These are phyloP conservation scores for Wickerhamomyces chaumierensis DNA, from an alignment of 805 yeast genomes.

Conservation along the genomic window DNA sequence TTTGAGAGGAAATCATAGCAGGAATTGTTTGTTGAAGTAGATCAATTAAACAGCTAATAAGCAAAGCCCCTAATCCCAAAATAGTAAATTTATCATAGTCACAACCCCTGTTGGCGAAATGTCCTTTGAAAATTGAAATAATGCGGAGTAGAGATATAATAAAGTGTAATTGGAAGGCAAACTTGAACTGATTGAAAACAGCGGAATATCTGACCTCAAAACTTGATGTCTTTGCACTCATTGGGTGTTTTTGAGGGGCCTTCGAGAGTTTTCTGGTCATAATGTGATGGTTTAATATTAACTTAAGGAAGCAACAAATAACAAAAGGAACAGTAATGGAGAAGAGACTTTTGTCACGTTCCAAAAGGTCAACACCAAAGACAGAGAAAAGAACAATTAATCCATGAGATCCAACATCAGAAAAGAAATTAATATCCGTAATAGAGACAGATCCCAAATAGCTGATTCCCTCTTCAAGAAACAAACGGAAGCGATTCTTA, in stretches of 20 bases:
- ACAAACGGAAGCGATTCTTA: too few relatives aligned
- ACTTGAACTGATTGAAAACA: neutral
- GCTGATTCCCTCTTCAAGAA: neutral
- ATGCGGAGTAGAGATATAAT: neutral
- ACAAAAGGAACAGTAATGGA: neutral
- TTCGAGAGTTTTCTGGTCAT: too few relatives aligned
- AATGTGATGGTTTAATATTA: neutral
- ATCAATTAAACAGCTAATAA: neutral
- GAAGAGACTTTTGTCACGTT: neutral
- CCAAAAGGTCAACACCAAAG: neutral
- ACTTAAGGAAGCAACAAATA: neutral
- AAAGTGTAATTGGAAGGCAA: neutral
- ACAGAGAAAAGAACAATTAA: neutral
- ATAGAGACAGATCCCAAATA: neutral
- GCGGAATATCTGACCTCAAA: neutral
- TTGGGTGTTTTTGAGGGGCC: neutral
- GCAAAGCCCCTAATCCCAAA: neutral
- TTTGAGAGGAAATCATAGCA: neutral
- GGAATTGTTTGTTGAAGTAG: neutral
- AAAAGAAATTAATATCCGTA: neutral
- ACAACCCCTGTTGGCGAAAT: neutral
- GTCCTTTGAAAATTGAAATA: neutral
- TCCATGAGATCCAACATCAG: neutral
- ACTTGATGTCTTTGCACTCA: too few relatives aligned
- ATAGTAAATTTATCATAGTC: neutral